Evolutionary conservation across 2,329 filamentous ascomycete genomes (phyloP), one percentile per base, ranked within the genome.

Genomic region (Colletotrichum gigasporum): DNA sequence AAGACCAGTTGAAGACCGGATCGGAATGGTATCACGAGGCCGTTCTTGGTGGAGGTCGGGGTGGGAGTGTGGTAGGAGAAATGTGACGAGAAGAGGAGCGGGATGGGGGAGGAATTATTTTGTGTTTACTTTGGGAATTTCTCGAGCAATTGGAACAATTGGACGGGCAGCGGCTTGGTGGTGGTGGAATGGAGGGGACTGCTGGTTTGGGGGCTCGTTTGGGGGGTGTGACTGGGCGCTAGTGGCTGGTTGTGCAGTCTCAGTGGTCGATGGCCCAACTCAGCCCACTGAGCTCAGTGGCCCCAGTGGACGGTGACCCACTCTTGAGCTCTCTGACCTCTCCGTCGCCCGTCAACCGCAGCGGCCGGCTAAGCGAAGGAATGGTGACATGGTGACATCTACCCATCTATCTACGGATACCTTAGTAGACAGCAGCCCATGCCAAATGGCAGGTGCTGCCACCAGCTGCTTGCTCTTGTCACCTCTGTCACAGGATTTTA

Each of bases 81-180:
- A 62, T 48, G 35, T 16, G 61, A 50, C 47, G 61, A 41, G 28
- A 58, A 53, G 51, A 48, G 54, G 34, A 26, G 52, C 52, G 26
- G 39, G 37, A 55, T 32, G 42, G 41, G 41, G 9, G 48, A 44
- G 57, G 56, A 64, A 61, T 64, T 64, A 41, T 64, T 61, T 54
- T 64, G 62, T 64, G 62, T 64, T 64, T 64, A 62, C 56, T 64
- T 64, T 64, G 56, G 48, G 48, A 44, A 34, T 61, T 64, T 55
- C 62, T 61, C 56, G 26, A n/a, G n/a, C n/a, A n/a, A n/a, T n/a
- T 47, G 24, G 39, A 24, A 8, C 37, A 22, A 37, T 48, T 34
- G 44, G 59, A 14, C 20, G 16, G 37, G 41, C n/a, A n/a, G n/a
- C n/a, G n/a, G 26, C 8, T 10, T 8, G 30, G 16, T 2, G 34